Evolutionary conservation across 169 alveolate genomes (phyloP), one percentile per base, ranked within the genome.

Genomic region (Cystoisospora suis): DNA sequence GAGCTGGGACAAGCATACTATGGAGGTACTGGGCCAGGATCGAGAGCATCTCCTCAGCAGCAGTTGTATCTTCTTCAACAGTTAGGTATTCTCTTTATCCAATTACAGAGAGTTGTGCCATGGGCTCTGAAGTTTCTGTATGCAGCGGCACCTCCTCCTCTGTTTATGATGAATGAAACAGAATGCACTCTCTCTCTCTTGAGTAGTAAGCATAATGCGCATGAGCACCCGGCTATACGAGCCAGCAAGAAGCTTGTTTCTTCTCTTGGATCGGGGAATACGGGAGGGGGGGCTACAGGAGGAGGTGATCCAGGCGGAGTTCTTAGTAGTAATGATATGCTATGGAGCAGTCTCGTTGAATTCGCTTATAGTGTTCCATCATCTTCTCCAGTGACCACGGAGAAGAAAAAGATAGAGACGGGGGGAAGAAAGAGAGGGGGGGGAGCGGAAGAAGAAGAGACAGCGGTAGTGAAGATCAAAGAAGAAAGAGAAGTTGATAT

Each of bases 141-240:
- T 56, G 91, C 91, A 20, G 59, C 87, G 49, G 75, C 91, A 17
- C 47, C 87, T 20, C 91, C 91, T 46, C n/a, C n/a, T n/a, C n/a
- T n/a, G n/a, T n/a, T n/a, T n/a, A n/a, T n/a, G n/a, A 46, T 72
- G 27, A 44, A 75, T 1, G 91, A 87, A 49, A 77, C 79, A 17
- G 91, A 87, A 36, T 36, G 77, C 5, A 87, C 59, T 29, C 91
- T 87, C 40, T 87, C 91, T 2, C 87, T 87, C 44, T 80, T 87
- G 42, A 87, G 80, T 80, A 36, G 59, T 45, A 70, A 70, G n/a
- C 87, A 87, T 80, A 87, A 75, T 65, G 49, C 87, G 23, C 91
- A 87, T 87, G 91, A 87, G 56, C 91, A 87, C 87, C 91, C 91
- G n/a, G 80, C 91, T 12, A 65, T 87, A 1, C 58, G 91, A 56